Evolutionary conservation across 2,329 filamentous ascomycete species (phyloP), one percentile per base, ranked within the genome.

Genomic region (Penicillium sp.): DNA sequence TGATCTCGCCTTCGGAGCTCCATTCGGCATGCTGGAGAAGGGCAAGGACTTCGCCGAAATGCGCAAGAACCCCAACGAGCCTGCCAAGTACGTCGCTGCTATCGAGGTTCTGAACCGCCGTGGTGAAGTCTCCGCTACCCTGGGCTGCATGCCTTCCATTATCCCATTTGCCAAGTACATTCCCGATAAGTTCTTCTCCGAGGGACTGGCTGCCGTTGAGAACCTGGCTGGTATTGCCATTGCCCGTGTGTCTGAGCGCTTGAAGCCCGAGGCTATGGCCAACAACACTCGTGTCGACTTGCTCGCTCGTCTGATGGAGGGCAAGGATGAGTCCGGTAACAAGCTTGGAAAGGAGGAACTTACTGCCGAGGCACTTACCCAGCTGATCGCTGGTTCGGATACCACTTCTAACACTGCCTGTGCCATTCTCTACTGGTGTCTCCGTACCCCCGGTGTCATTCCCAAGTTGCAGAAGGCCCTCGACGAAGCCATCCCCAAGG

Each of bases 41-140:
- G 91, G 90, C 19, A 83, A 84, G 57, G 91, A 96, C 71, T 81
- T 91, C 49, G 89, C 90, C 3, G 90, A 93, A 73, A 86, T 93
- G 49, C 83, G 86, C 46, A 76, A 78, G 58, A 82, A 82, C 0
- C 85, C 87, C 0, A 80, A 86, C 57, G 79, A 82, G 1, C 79
- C 84, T 2, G 84, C 89, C 4, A 84, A 85, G 27, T 91, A 89
- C 66, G 89, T 89, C 0, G 84, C 88, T 0, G 93, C 92, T 10
- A 90, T 96, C 60, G 87, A 96, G 75, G 93, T 96, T 4, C 80
- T 96, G 53, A 96, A 96, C 77, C 85, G 92, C 14, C 83, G 92
- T 48, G 93, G 92, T 54, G 92, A 96, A 70, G 91, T 96, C 29
- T 93, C 88, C 13, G 90, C 86, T 4, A 87, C 91, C 0, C 80